Evolutionary conservation across 257 asterid species (phyloP), one percentile per base, ranked within the genome.

Genomic region (Petunia secreta): DNA sequence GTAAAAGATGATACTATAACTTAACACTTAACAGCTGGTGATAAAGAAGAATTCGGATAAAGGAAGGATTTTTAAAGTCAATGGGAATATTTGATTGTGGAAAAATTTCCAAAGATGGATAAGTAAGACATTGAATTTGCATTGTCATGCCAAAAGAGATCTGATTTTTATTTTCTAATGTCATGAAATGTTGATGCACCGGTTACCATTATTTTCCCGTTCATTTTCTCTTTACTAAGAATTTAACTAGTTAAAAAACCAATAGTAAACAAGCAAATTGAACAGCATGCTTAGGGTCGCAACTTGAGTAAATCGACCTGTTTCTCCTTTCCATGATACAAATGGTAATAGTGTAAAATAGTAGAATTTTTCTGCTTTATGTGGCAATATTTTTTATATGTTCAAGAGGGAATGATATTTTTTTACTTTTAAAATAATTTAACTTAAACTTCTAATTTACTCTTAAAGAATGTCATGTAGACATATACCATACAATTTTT

Each of bases 61-160:
- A 50, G 60, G 11, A 10, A 71, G 77, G 40, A 25, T 2, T 48
- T 68, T 71, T 71, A 1, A 5, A 52, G 77, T 73, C 77, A 73
- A 73, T 48, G 62, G 0, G 43, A 73, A 73, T 44, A 73, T 73
- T 73, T 73, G 77, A 73, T 50, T 73, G 77, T 11, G 34, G 46
- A 73, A 52, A 52, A 52, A 52, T 14, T 52, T 52, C 15, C 57
- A 52, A 10, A 52, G 57, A 14, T 52, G 57, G 57, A 71, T 71
- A 71, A 5, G 2, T 5, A 60, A 34, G 60, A 34, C 34, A 10
- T 48, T 71, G 25, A 71, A 48, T 71, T 48, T 25, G 44, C 40
- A 46, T 6, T 13, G 36, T 10, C 52, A 34, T 34, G 77, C 11
- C 13, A 71, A 25, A 25, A 25, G 2, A 2, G 10, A 48, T 2